Evolutionary conservation across 805 yeast species (phyloP), one percentile per base, ranked within the genome.

Genomic region (Wickerhamiella vanderwaltii): DNA sequence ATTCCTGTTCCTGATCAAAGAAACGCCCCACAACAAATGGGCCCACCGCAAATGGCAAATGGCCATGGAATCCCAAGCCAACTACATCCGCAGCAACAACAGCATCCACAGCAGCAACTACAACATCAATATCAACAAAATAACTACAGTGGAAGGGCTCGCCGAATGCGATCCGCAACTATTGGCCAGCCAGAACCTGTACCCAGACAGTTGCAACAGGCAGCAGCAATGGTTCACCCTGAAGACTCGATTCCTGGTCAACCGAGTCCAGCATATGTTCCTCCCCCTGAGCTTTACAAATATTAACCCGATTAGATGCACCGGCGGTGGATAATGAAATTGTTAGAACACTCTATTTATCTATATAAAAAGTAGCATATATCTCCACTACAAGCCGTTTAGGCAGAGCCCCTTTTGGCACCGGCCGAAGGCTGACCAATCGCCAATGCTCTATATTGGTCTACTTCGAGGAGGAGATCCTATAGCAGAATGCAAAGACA

Each of bases 131-230:
- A 12, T 24, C n/a, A 17, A 5, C 35, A 18, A 6, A 13, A 16
- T 17, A 24, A 15, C 13, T 31, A 31, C 35, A 7, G 11, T 6
- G 23, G 20, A 5, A 17, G 35, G 12, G 18, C 23, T 3, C 47
- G 61, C 9, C 51, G 64, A 6, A 58, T 56, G 20, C 51, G 68
- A 6, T 63, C 68, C 9, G 58, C 61, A 9, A 64, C 68, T 1
- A 59, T 64, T 19, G 68, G 67, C 22, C 60, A 57, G 45, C 53
- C 61, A 36, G 63, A 60, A 28, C 51, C 62, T 17, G 62, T 64
- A 18, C 68, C 68, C 2, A 63, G 58, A 7, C 61, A 60, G 15
- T 49, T 64, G 22, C 67, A 64, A 46, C 59, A 64, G 29, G 67
- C 66, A 1, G 60, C 66, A 1, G 64, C 65, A 5, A 51, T 62